phyloP scores from a whole-genome alignment of 2,329 filamentous ascomycete species.

The Ustilaginoidea virens region DNA sequence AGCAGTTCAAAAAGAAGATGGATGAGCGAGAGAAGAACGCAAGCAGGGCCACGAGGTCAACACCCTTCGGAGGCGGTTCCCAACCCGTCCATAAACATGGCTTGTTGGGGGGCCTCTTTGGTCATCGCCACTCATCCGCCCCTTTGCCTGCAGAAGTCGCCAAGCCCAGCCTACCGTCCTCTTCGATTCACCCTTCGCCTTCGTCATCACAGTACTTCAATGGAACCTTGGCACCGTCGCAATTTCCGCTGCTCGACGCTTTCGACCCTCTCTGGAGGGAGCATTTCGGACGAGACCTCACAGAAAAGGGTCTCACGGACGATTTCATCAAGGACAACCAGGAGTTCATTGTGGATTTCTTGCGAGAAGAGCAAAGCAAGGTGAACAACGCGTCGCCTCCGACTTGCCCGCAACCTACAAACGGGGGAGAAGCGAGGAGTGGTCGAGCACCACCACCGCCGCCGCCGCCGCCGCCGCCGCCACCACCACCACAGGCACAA shows the following conservation, averaged over 20 bases:
- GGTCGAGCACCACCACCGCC: conserved; percentile 21
- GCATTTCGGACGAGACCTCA: conserved; percentile 49
- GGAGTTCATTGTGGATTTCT: conserved; percentile 51
- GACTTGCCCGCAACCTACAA: conserved; percentile 14
- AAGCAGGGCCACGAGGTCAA: conserved; percentile 69
- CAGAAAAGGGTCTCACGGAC: conserved; percentile 46
- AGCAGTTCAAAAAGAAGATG: conserved; percentile 95
- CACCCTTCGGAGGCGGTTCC: conserved; percentile 49
- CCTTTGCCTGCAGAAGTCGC: conserved; percentile 43
- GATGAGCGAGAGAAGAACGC: conserved; percentile 92
- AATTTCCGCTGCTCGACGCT: conserved; percentile 46
- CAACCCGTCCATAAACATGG: conserved; percentile 25
- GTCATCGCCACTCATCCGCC: conserved; percentile 43
- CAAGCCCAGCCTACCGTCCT: conserved; percentile 21
- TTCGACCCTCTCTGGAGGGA: conserved; percentile 51
- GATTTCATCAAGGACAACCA: conserved; percentile 54
- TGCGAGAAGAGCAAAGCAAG: conserved; percentile 39
- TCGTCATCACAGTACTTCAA: conserved; percentile 31
- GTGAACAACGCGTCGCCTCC: conserved; percentile 9
- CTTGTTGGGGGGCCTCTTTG: conserved; percentile 46
- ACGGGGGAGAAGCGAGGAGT: conserved; percentile 16
- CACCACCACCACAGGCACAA: conserved; percentile 16
- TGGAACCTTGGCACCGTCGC: conserved; percentile 29
- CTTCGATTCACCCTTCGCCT: conserved; percentile 19
- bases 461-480: conserved; percentile 9